phyloP scores from a whole-genome alignment of 176 grass and related monocot genomes.

The Hsuehochloa calcarea region DNA sequence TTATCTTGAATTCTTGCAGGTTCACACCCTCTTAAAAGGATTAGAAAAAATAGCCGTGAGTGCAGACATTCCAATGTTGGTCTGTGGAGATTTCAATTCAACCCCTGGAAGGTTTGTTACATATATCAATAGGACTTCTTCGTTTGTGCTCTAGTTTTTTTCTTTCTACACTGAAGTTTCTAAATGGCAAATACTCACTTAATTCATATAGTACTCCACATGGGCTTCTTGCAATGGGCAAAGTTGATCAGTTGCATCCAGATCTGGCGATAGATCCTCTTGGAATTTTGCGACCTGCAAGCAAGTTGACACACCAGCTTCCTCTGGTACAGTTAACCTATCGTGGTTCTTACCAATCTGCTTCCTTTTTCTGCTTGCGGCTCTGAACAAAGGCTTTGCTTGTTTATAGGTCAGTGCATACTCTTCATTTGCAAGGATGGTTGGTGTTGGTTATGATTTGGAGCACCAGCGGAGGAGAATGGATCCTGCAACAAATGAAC shows the following conservation, averaged over 20 bases:
- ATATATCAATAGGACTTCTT: neutral
- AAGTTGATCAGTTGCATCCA: slow-evolving; percentile 79
- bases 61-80: slow-evolving; percentile 94
- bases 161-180: neutral
- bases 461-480: slow-evolving; percentile 74
- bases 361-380: slow-evolving; percentile 10
- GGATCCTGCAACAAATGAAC: slow-evolving; percentile 75
- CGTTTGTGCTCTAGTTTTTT: neutral
- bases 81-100: slow-evolving; percentile 94
- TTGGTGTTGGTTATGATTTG: slow-evolving; percentile 51
- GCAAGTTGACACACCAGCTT: slow-evolving; percentile 85
- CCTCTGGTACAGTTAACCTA: slow-evolving; percentile 61
- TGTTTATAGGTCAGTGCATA: slow-evolving; percentile 81
- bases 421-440: slow-evolving; percentile 75
- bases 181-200: slow-evolving; percentile 14
- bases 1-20: slow-evolving; percentile 37
- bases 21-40: slow-evolving; percentile 88
- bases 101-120: slow-evolving; percentile 68
- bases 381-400: slow-evolving; percentile 30
- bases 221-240: slow-evolving; percentile 75
- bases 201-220: slow-evolving; percentile 64
- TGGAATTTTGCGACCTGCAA: slow-evolving; percentile 67
- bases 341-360: neutral
- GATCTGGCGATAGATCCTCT: slow-evolving; percentile 71
- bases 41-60: slow-evolving; percentile 91